Conservation (phyloP, 208 protist genomes). For the Leishmania turanica region DNA sequence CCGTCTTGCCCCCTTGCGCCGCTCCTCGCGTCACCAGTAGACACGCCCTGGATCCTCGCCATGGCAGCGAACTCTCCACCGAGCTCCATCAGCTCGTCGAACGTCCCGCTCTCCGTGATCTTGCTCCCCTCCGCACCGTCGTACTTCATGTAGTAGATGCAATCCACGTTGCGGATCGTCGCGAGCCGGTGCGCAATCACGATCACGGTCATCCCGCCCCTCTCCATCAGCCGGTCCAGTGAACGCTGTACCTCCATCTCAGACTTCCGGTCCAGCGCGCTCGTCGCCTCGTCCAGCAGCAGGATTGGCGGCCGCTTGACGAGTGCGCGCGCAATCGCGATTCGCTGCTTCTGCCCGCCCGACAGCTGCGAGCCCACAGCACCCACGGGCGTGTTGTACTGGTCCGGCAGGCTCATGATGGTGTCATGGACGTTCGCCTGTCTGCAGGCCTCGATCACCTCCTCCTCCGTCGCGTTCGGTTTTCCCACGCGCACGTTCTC, state of each 20-base stretch:
- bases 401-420: constrained; percentile 74
- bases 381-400: constrained; percentile 81
- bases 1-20: constrained; percentile 1
- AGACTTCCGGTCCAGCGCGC: constrained; percentile 82
- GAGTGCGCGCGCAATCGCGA: constrained; percentile 84
- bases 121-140: constrained; percentile 56
- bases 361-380: constrained; percentile 81
- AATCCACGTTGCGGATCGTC: constrained; percentile 90
- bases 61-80: constrained; percentile 68
- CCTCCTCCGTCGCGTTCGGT: constrained; percentile 49
- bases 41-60: constrained; percentile 59
- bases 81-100: constrained; percentile 54
- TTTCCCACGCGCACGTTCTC: constrained; percentile 73
- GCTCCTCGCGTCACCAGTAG: background rate
- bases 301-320: constrained; percentile 74
- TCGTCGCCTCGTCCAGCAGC: constrained; percentile 90
- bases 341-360: constrained; percentile 89
- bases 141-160: constrained; percentile 81
- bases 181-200: constrained; percentile 91
- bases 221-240: constrained; percentile 72
- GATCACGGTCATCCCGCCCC: constrained; percentile 67
- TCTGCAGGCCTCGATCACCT: constrained; percentile 67
- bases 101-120: constrained; percentile 65
- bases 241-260: constrained; percentile 84
- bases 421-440: constrained; percentile 81